Percentiles rank a stretch among this genome's conserved stretches.
Evolutionary conservation across 2,329 filamentous ascomycete genomes (phyloP).

Genomic region (Stemphylium vesicarium): DNA sequence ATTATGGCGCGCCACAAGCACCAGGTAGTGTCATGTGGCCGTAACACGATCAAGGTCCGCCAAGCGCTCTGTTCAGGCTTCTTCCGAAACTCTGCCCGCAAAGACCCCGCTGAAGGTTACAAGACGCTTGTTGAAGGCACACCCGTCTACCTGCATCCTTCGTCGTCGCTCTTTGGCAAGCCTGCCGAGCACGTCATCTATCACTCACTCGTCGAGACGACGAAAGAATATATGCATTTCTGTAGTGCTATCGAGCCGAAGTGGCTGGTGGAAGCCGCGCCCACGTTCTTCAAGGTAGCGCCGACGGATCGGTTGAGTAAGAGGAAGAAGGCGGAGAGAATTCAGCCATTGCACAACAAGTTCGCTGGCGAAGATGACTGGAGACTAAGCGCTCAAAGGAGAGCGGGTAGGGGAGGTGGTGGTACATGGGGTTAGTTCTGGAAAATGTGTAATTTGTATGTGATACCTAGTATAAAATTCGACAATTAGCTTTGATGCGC

Average conservation of each 20-base stretch:
- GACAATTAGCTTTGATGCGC: background rate
- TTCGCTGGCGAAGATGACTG: slow-evolving; percentile 94
- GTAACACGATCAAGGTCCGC: slow-evolving; percentile 84
- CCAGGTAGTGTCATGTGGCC: slow-evolving; percentile 80
- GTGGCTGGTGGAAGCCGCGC: slow-evolving; percentile 92
- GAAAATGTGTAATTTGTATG: background rate
- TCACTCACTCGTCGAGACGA: slow-evolving; percentile 87
- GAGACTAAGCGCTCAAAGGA: slow-evolving; percentile 86
- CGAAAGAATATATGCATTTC: slow-evolving; percentile 97
- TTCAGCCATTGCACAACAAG: slow-evolving; percentile 93
- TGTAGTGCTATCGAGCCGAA: slow-evolving; percentile 94
- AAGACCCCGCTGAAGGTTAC: slow-evolving; percentile 95
- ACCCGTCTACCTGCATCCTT: slow-evolving; percentile 92
- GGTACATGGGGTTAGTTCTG: slow-evolving; percentile 82
- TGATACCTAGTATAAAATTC: background rate
- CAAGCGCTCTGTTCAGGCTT: slow-evolving; percentile 91
- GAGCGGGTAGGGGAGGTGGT: slow-evolving; percentile 83
- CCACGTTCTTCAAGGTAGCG: slow-evolving; percentile 98
- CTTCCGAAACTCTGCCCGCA: slow-evolving; percentile 93
- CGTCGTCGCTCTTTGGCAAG: slow-evolving; percentile 91
- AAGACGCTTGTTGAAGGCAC: slow-evolving; percentile 97
- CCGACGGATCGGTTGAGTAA: slow-evolving; percentile 86
- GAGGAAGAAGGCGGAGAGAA: slow-evolving; percentile 90
- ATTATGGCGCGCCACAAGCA: slow-evolving; percentile 95
- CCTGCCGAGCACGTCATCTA: slow-evolving; percentile 97